Evolutionary conservation across 2,329 filamentous ascomycete species (phyloP), one percentile per base, ranked within the genome.

Genomic region (Fusarium drepaniforme): DNA sequence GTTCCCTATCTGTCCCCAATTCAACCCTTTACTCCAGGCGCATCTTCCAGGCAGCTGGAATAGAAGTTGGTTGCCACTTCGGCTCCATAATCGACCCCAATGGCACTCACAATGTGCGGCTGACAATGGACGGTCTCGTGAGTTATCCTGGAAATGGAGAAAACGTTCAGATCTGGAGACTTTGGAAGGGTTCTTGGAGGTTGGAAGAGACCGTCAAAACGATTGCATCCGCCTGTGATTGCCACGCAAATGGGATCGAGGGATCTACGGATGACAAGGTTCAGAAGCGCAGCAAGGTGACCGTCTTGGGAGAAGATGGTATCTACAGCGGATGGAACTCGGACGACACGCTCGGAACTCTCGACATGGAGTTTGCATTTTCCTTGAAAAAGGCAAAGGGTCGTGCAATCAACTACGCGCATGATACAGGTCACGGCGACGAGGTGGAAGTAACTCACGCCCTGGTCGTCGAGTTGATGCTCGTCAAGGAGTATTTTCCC

Each of bases 151-250:
- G 88, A 38, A 89, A 91, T 25, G 90, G 89, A 60, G 91, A 93
- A 78, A 95, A 91, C 5, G 88, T 96, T 64, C 68, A 77, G 16
- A 87, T 90, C 78, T 98, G 96, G 96, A 93, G 93, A 76, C 87
- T 98, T 25, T 94, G 95, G 80, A 97, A 97, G 83, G 89, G 98
- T 71, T 94, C 93, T 66, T 98, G 96, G 97, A 92, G 93, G 75
- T 91, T 98, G 59, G 95, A 98, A 78, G 96, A 98, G 86, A 93
- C 91, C 37, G 89, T 94, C 80, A 93, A 92, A 82, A 91, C 92
- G 33, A 87, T 95, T 37, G 93, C 93, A 0, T 91, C 92, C 0
- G 93, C 95, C 5, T 98, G 97, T 84, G 78, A 88, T 28, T 93
- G 92, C 80, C 97, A 98, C 83, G 83, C 88, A 6, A 33, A 6